These are phyloP conservation scores for Triticum dicoccoides DNA, from an alignment of 176 grass and related monocot species.

Conservation along the genomic window DNA sequence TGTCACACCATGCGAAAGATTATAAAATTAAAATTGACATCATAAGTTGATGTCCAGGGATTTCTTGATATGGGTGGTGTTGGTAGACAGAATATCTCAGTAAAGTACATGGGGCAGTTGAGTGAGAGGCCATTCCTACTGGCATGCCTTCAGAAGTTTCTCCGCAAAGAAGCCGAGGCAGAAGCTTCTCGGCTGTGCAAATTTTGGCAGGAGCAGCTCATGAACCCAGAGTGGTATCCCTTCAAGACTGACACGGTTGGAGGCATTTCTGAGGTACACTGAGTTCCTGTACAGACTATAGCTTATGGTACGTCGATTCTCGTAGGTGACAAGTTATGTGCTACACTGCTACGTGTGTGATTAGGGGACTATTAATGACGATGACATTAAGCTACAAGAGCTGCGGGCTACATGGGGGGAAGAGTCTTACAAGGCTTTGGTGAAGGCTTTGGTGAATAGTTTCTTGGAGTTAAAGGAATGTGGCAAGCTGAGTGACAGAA, in stretches of 20 bases:
- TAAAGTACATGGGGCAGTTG: slow-evolving; percentile 29
- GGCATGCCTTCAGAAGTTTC: slow-evolving; percentile 8
- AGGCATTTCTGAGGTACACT: not conserved
- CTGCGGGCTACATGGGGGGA: not conserved
- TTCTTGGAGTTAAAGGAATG: slow-evolving; percentile 1
- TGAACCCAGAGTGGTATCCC: slow-evolving; percentile 17
- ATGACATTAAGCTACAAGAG: not conserved
- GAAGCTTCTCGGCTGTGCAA: not conserved
- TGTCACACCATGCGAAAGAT: not conserved
- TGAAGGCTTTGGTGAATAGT: slow-evolving; percentile 3
- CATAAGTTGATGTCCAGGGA: not conserved
- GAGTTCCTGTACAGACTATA: not conserved
- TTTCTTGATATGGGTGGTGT: not conserved
- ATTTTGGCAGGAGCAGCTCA: slow-evolving; percentile 22
- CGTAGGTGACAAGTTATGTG: not conserved
- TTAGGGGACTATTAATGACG: not conserved
- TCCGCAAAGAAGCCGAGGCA: not conserved
- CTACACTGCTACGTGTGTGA: not conserved
- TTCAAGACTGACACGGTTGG: slow-evolving; percentile 9
- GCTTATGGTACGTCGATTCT: not conserved
- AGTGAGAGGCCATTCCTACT: slow-evolving; percentile 5
- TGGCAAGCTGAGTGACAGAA: not conserved
- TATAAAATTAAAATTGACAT: not conserved
- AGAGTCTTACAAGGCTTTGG: not conserved
- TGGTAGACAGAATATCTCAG: not conserved